Evolutionary conservation across 2,329 filamentous ascomycete genomes (phyloP).

Genomic region (Monosporascus sp.): DNA sequence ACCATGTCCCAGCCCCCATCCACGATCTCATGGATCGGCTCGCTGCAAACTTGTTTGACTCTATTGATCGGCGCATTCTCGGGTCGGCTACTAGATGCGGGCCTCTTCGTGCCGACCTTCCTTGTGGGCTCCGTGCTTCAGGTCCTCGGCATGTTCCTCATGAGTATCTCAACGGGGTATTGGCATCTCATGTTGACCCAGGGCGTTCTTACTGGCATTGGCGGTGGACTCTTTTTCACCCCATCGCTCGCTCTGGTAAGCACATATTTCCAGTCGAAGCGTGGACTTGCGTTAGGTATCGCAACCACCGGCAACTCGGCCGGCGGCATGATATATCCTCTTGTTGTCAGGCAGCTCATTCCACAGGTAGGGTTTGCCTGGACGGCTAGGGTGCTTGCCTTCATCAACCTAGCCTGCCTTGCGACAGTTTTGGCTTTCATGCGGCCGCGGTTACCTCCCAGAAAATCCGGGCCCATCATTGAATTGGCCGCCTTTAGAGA

Average conservation of each 20-base stretch:
- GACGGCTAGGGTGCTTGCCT: slow-evolving; percentile 28
- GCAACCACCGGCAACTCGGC: slow-evolving; percentile 53
- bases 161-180: slow-evolving; percentile 36
- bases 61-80: slow-evolving; percentile 36
- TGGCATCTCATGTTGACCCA: slow-evolving; percentile 47
- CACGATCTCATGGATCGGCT: slow-evolving; percentile 40
- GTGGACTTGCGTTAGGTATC: slow-evolving; percentile 54
- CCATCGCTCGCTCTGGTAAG: slow-evolving; percentile 55
- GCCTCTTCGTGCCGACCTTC: slow-evolving; percentile 35
- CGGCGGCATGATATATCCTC: slow-evolving; percentile 50
- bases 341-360: slow-evolving; percentile 25
- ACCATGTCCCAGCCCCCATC: slow-evolving; percentile 28
- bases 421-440: slow-evolving; percentile 54
- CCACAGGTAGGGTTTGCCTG: slow-evolving; percentile 26
- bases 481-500: slow-evolving; percentile 27
- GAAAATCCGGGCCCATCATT: slow-evolving; percentile 25
- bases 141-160: slow-evolving; percentile 40
- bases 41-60: slow-evolving; percentile 37
- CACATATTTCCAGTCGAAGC: slow-evolving; percentile 54
- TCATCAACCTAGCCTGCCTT: slow-evolving; percentile 73
- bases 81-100: slow-evolving; percentile 39
- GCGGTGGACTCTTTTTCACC: slow-evolving; percentile 52
- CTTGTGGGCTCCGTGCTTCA: slow-evolving; percentile 33
- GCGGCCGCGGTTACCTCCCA: slow-evolving; percentile 26
- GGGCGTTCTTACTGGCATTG: slow-evolving; percentile 43